Conservation (phyloP, 345 rosid species). For the Pistacia atlantica region DNA sequence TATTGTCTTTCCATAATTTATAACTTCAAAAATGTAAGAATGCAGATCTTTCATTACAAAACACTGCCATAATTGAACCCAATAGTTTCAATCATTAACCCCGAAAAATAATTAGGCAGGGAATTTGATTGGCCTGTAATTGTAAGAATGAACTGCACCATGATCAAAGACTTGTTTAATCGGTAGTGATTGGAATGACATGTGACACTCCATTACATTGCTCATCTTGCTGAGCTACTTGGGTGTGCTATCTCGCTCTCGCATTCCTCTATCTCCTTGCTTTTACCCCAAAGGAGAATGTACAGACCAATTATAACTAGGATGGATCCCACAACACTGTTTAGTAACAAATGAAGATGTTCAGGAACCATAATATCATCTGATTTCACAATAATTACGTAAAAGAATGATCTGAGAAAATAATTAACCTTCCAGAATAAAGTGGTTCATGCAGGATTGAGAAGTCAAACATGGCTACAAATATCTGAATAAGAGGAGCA, state of each 20-base stretch:
- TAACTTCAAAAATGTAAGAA: too few species aligned
- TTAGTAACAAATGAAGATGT: neutral
- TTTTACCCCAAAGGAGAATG: slow-evolving; percentile 84
- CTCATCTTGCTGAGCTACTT: slow-evolving; percentile 29
- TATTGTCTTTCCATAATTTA: too few species aligned
- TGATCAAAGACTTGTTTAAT: neutral
- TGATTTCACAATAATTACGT: neutral
- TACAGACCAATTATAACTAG: slow-evolving; percentile 68
- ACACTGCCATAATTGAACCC: neutral
- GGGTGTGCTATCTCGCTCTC: slow-evolving; percentile 29
- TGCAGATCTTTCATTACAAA: neutral
- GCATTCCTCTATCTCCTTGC: slow-evolving; percentile 46
- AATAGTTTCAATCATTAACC: neutral
- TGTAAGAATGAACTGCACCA: neutral
- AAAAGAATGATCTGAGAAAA: neutral
- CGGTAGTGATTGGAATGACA: slow-evolving; percentile 11
- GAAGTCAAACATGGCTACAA: slow-evolving; percentile 67
- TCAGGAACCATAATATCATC: neutral
- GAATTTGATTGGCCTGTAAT: neutral
- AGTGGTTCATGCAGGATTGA: slow-evolving; percentile 66
- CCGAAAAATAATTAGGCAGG: neutral
- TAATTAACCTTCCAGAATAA: slow-evolving; percentile 65
- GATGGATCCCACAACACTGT: slow-evolving; percentile 71
- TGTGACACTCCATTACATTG: slow-evolving; percentile 21
- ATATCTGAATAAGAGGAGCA: slow-evolving; percentile 65